phyloP scores from a whole-genome alignment of 495 filamentous ascomycete species.

The Xanthoparmelia taractica region DNA sequence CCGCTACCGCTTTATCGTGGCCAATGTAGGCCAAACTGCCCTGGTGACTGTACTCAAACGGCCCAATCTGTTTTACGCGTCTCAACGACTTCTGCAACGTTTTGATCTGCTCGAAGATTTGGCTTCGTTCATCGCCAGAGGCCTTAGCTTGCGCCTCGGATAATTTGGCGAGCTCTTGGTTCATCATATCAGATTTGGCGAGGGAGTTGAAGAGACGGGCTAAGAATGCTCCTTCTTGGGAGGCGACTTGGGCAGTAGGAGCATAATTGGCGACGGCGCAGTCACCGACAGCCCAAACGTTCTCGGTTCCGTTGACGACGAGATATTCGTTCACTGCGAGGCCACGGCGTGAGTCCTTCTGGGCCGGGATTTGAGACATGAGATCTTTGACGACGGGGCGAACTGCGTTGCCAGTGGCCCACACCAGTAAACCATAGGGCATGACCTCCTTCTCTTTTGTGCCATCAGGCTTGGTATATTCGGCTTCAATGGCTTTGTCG shows the following conservation, averaged over 20 bases:
- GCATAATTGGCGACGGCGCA: slow-evolving; percentile 95
- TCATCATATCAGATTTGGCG: slow-evolving; percentile 78
- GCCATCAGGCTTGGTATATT: slow-evolving; percentile 78
- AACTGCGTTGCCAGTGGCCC: slow-evolving; percentile 95
- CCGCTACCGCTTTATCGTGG: slow-evolving; percentile 92
- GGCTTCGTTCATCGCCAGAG: slow-evolving; percentile 46
- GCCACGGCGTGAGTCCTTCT: slow-evolving; percentile 90
- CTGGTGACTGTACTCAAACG: slow-evolving; percentile 97
- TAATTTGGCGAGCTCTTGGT: slow-evolving; percentile 57
- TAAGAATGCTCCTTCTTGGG: slow-evolving; percentile 93
- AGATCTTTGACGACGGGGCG: slow-evolving; percentile 83
- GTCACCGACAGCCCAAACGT: slow-evolving; percentile 89
- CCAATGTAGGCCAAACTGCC: slow-evolving; percentile 96
- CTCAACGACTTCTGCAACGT: slow-evolving; percentile 75
- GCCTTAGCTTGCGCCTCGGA: slow-evolving; percentile 58
- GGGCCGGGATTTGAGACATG: slow-evolving; percentile 84
- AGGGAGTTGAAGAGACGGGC: slow-evolving; percentile 96
- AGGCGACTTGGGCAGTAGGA: slow-evolving; percentile 91
- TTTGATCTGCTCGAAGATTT: slow-evolving; percentile 65
- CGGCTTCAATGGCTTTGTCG: slow-evolving; percentile 88
- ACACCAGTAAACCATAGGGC: slow-evolving; percentile 93
- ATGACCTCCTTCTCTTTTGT: slow-evolving; percentile 70
- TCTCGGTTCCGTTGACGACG: slow-evolving; percentile 91
- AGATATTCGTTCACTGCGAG: slow-evolving; percentile 97
- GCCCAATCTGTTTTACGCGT: slow-evolving; percentile 84